Conservation (phyloP, 2,329 filamentous ascomycete genomes). For the Rutstroemia sp. region DNA sequence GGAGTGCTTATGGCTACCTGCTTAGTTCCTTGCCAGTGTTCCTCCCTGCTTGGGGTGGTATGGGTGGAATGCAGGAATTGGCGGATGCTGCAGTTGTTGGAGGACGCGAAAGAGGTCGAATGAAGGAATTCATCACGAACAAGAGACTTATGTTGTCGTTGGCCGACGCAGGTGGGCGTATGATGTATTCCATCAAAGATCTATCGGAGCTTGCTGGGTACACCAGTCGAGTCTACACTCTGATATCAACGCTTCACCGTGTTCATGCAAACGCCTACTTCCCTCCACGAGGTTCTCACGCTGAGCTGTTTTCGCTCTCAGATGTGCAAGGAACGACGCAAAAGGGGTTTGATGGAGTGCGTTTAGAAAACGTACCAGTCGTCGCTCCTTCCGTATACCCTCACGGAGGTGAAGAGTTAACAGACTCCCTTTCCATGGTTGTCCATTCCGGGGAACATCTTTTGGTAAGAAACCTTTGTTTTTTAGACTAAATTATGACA, state of each 20-base stretch:
- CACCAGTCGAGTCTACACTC: constrained; percentile 89
- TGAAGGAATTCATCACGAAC: constrained; percentile 99
- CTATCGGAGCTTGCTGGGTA: constrained; percentile 92
- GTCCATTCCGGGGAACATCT: constrained; percentile 88
- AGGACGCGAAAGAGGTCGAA: constrained; percentile 71
- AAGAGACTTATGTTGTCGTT: constrained; percentile 96
- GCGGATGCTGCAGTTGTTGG: constrained; percentile 41
- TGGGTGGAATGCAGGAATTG: constrained; percentile 66
- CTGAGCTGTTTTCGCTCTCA: constrained; percentile 80
- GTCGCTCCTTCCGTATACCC: constrained; percentile 86
- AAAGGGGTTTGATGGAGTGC: constrained; percentile 88
- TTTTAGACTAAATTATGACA: background rate
- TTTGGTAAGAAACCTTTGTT: constrained; percentile 40
- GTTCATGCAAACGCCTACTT: constrained; percentile 89
- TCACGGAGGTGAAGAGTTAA: constrained; percentile 81
- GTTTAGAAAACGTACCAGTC: constrained; percentile 86
- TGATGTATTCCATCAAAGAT: constrained; percentile 99
- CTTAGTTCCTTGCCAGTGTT: constrained; percentile 91
- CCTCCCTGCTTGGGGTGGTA: constrained; percentile 85
- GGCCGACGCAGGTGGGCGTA: constrained; percentile 88
- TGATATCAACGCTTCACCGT: constrained; percentile 89
- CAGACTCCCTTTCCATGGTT: constrained; percentile 83
- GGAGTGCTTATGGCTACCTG: constrained; percentile 95
- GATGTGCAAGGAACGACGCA: constrained; percentile 93
- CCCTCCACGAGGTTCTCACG: constrained; percentile 53